Base-by-base conservation (phyloP, 306 rosid genomes). In the Trifolium fragiferum region DNA sequence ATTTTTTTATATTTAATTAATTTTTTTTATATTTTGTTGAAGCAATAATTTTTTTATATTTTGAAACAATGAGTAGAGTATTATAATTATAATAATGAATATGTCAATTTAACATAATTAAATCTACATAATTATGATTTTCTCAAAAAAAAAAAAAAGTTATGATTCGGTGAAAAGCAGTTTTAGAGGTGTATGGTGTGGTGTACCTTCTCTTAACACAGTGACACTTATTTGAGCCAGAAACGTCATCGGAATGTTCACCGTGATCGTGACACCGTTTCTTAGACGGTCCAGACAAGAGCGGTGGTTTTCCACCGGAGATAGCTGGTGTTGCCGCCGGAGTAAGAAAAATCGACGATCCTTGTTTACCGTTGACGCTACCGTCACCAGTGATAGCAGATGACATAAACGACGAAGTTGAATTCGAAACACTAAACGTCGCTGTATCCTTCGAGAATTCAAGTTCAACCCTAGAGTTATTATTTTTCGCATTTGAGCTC, bases 371-470 rank as follows among this genome's bases (percentile, higher is more conserved):
- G 84, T 93, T 90, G 1, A 93, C 96, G 73, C 97, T 93, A 14
- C 93, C 93, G 70, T 93, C 97, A 4, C 97, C 98, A 60, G 93
- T 93, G 43, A 90, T 88, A 6, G 93, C 93, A 38, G 98, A 93
- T 58, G 98, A 93, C 92, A 90, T 81, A 73, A 93, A 90, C 16
- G 98, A 90, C 0, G 96, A 90, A 82, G 86, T 88, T 1, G 98
- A 93, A 10, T 25, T 25, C 27, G 97, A 89, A 2, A 93, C 97
- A 75, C 97, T 93, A 75, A 87, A 92, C 60, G 84, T 70, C 5
- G 46, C 43, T 3, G 75, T 88, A 1, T 89, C 92, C 73, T 89
- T 91, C 0, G 88, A 49, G 80, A 90, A 88, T 72, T 90, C 94
- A 12, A 93, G 76, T 30, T 93, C 95, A 1, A 83, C 91, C 4